Conservation (phyloP, 1,139 yeast genomes). For the Geotrichum cucujoidarum region DNA sequence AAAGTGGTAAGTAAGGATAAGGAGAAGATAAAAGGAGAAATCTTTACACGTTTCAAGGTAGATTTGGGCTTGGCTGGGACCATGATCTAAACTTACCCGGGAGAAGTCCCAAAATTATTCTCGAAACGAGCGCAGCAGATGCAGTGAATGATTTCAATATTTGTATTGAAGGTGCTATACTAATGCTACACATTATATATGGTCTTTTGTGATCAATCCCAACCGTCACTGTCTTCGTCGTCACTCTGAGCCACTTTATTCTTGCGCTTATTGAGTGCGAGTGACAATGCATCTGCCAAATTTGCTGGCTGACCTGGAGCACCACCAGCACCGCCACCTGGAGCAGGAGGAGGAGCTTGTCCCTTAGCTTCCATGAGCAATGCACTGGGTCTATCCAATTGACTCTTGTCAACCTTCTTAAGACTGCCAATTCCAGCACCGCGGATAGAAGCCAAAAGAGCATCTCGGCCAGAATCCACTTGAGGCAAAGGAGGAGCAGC, state of each 20-base stretch:
- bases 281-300: slow-evolving; percentile 82
- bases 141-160: no score
- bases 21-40: not conserved
- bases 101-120: no score
- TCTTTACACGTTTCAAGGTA: not conserved
- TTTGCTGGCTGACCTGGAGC: slow-evolving; percentile 49
- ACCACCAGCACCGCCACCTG: slow-evolving; percentile 28
- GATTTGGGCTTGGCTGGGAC: no score
- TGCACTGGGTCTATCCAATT: slow-evolving; percentile 72
- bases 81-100: no score
- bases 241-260: slow-evolving; percentile 78
- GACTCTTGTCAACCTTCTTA: slow-evolving; percentile 63
- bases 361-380: slow-evolving; percentile 69
- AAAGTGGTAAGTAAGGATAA: not conserved
- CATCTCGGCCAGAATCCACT: slow-evolving; percentile 65
- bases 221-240: slow-evolving; percentile 76
- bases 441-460: slow-evolving; percentile 80
- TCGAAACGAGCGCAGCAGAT: no score
- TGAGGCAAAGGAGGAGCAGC: slow-evolving; percentile 38
- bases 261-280: slow-evolving; percentile 77
- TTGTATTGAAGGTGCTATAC: no score
- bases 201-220: slow-evolving; percentile 39
- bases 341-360: slow-evolving; percentile 38
- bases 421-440: slow-evolving; percentile 56
- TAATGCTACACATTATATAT: not conserved